Percentiles rank a stretch among this genome's conserved stretches.
These are phyloP conservation scores for Globisporangium takayamanum DNA, from an alignment of 352 stramenopile genomes.

Conservation along the genomic window DNA sequence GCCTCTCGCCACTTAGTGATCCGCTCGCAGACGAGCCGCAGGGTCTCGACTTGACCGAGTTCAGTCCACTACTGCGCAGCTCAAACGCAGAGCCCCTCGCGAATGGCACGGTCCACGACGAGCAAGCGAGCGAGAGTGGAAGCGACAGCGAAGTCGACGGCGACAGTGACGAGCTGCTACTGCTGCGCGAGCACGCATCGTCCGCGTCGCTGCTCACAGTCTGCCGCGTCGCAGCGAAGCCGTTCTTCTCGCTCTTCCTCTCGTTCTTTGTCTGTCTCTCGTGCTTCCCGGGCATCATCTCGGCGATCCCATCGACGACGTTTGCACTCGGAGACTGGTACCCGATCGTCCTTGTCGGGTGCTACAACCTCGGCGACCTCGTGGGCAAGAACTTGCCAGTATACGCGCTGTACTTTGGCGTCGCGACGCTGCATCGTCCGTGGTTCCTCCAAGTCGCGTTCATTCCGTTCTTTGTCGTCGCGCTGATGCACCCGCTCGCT, in stretches of 20 bases:
- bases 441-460: constrained; percentile 61
- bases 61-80: constrained; percentile 32
- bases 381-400: constrained; percentile 74
- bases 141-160: constrained; percentile 14
- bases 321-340: constrained; percentile 62
- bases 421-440: constrained; percentile 56
- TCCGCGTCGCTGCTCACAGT: constrained; percentile 51
- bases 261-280: constrained; percentile 75
- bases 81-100: constrained; percentile 7
- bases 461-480: constrained; percentile 61
- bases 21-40: constrained; percentile 16
- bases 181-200: constrained; percentile 31
- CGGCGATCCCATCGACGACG: constrained; percentile 55
- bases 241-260: constrained; percentile 73
- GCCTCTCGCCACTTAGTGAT: constrained; percentile 49
- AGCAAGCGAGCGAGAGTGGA: constrained; percentile 12
- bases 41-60: constrained; percentile 26
- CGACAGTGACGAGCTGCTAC: constrained; percentile 30
- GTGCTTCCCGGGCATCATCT: constrained; percentile 76
- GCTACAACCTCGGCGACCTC: constrained; percentile 71
- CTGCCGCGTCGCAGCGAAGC: constrained; percentile 53
- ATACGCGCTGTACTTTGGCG: constrained; percentile 65
- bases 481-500: constrained; percentile 44
- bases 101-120: constrained; percentile 8
- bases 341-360: constrained; percentile 64